Base-by-base conservation (phyloP, 495 filamentous ascomycete genomes). In the Margaritispora aquatica region DNA sequence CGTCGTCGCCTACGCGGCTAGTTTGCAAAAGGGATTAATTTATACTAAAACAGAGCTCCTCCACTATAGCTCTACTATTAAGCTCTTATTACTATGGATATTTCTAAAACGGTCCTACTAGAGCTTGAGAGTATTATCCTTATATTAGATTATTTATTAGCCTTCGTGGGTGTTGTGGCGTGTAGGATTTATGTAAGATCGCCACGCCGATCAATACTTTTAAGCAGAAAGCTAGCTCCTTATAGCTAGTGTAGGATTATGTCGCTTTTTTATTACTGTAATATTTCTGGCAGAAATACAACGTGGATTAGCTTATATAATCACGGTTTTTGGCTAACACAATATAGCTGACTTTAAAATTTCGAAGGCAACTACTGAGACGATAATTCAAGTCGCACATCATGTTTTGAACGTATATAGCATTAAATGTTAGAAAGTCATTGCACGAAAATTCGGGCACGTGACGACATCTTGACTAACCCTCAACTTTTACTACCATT, bases 51-150 rank as follows among this genome's bases (percentile, higher is more conserved):
- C 21, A 47, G 44, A 22, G 21, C 44, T 47, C 44, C 21, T 47
- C 44, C 21, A 47, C 44, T 22, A 47, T 22, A 47, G 44, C 21
- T 19, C 44, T 22, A 47, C 44, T n/a, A 47, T 47, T n/a, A 22
- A 47, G 44, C 17, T 47, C 44, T 47, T n/a, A 47, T 47, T 22
- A 22, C 21, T n/a, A 22, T 47, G 17, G 44, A n/a, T 19, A n/a
- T 22, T 47, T 47, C 17, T 5, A 47, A 22, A 47, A n/a, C 21
- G 21, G 17, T 19, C 21, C 21, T 47, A 47, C 44, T n/a, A n/a
- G 44, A 47, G 44, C 21, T n/a, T 47, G 44, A 19, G 21, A 47
- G 44, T 47, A 80, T 34, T 34, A 34, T 34, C 29, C 13, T 13
- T 13, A 34, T 34, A 34, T 50, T 13, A 34, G 29, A 34, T 34